phyloP scores from a whole-genome alignment of 495 filamentous ascomycete species.

The Talaromyces ruber region DNA sequence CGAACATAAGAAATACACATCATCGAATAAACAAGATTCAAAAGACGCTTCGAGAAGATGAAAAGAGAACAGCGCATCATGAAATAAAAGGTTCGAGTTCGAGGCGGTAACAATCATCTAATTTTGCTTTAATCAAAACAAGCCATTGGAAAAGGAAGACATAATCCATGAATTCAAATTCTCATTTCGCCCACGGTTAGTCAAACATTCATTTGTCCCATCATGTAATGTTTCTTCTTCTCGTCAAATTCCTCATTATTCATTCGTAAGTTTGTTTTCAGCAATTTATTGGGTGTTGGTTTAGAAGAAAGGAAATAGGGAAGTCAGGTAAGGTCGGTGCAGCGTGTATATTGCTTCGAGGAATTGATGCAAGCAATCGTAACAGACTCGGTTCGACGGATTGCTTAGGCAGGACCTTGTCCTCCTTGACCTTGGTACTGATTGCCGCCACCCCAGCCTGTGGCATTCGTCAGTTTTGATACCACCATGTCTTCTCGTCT shows the following conservation, averaged over 20 bases:
- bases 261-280: not conserved
- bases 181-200: not conserved
- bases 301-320: not conserved
- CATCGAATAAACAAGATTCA: not conserved
- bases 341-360: not conserved
- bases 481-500: not conserved
- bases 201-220: not conserved
- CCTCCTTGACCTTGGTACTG: not conserved
- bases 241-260: not conserved
- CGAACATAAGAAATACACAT: not conserved
- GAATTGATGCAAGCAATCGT: not conserved
- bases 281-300: not conserved
- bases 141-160: not conserved
- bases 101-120: not conserved
- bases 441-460: constrained; percentile 28
- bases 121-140: not conserved
- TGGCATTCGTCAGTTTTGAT: not conserved
- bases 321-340: not conserved
- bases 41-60: not conserved
- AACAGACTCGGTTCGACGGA: not conserved
- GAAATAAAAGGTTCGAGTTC: not conserved
- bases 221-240: not conserved
- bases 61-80: not conserved
- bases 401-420: constrained; percentile 1
- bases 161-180: not conserved